A percentile compares a stretch with the other conserved stretches of the same genome.
Conservation (phyloP, 306 rosid species). For the Vigna trinervia region DNA sequence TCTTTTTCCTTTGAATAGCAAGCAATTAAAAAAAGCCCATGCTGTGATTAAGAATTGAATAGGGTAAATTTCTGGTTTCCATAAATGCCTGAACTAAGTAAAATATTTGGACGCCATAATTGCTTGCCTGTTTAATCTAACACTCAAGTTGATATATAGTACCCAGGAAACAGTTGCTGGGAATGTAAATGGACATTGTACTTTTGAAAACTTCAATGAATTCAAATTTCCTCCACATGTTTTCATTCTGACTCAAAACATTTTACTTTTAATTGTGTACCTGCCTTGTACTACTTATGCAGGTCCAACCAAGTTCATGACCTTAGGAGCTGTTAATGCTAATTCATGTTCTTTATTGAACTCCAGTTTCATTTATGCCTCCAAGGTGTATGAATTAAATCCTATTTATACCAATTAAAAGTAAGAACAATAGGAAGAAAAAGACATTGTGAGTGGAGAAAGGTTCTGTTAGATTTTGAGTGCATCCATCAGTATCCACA, state of each 20-base stretch:
- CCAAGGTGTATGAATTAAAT: slow-evolving; percentile 7
- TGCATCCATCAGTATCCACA: slow-evolving; percentile 54
- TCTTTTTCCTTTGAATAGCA: neutral
- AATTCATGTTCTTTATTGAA: neutral
- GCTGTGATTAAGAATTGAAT: slow-evolving; percentile 33
- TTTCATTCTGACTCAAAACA: neutral
- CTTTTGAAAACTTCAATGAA: slow-evolving; percentile 33
- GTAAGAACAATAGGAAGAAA: neutral
- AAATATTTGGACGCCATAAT: slow-evolving; percentile 44
- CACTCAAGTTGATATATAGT: slow-evolving; percentile 28
- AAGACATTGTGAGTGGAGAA: slow-evolving; percentile 10
- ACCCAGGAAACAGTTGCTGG: slow-evolving; percentile 35
- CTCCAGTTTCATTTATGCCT: neutral
- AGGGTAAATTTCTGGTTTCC: slow-evolving; percentile 33
- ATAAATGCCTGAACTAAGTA: slow-evolving; percentile 34
- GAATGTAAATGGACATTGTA: slow-evolving; percentile 39
- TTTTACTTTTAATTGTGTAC: slow-evolving; percentile 29
- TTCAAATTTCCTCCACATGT: slow-evolving; percentile 32
- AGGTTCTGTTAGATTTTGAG: slow-evolving; percentile 39
- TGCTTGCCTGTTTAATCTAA: slow-evolving; percentile 41
- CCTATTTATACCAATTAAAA: neutral
- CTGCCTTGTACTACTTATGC: slow-evolving; percentile 4
- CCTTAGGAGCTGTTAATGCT: neutral
- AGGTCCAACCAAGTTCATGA: neutral
- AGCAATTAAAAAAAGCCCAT: slow-evolving; percentile 33